phyloP scores from a whole-genome alignment of 2,329 filamentous ascomycete species.

The Diaporthe vexans region DNA sequence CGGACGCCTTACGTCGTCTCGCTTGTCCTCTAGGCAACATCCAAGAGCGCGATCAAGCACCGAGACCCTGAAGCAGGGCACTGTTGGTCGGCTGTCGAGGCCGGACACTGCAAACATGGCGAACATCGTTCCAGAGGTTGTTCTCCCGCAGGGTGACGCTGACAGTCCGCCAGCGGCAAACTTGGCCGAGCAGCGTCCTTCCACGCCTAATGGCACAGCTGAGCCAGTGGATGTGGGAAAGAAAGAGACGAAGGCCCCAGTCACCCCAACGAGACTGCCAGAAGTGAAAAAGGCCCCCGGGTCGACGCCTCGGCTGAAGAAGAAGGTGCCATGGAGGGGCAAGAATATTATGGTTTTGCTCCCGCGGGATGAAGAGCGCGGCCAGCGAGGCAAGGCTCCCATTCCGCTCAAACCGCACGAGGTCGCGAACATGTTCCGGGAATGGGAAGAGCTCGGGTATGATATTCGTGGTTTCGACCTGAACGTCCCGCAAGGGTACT shows the following conservation, averaged over 20 bases:
- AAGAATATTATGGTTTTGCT: constrained; percentile 81
- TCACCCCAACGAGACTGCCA: constrained; percentile 49
- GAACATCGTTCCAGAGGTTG: constrained; percentile 45
- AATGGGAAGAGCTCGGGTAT: constrained; percentile 80
- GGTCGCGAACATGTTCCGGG: constrained; percentile 72
- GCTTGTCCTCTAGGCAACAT: constrained; percentile 53
- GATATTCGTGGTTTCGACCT: constrained; percentile 78
- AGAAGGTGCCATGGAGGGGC: constrained; percentile 81
- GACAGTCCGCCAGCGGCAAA: constrained; percentile 24
- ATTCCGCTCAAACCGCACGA: constrained; percentile 69
- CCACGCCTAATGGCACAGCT: constrained; percentile 28
- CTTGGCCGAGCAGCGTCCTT: constrained; percentile 32
- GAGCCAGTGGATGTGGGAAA: constrained; percentile 27
- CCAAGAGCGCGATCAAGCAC: constrained; percentile 66
- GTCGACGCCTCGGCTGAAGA: constrained; percentile 72
- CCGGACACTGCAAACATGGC: constrained; percentile 46
- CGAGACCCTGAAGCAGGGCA: constrained; percentile 66
- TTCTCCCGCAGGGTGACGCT: constrained; percentile 23
- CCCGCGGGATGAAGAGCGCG: constrained; percentile 76
- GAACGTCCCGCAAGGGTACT: constrained; percentile 59
- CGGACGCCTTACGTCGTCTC: constrained; percentile 45
- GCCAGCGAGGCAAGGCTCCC: constrained; percentile 66
- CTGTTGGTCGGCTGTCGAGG: constrained; percentile 44
- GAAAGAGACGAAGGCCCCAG: constrained; percentile 39
- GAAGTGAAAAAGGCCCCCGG: constrained; percentile 55